Percentiles rank a stretch among this genome's conserved stretches.
Conservation (phyloP, 306 rosid genomes). For the Inga laurina region DNA sequence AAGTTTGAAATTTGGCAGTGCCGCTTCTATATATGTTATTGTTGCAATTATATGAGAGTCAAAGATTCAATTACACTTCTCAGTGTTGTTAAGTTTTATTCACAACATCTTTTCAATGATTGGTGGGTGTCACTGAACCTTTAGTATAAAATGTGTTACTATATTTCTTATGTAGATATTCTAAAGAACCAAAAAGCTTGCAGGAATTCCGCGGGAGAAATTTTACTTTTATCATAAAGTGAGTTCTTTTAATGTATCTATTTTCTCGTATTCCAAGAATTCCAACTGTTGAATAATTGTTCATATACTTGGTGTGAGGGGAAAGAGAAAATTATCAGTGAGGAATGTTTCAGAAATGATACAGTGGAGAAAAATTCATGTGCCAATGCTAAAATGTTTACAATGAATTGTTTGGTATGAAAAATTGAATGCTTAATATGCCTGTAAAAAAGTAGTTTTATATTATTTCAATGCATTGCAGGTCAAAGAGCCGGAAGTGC, state of each 20-base stretch:
- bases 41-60: not conserved
- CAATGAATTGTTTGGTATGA: not conserved
- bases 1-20: not conserved
- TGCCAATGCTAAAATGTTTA: constrained; percentile 1
- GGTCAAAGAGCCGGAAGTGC: too few relatives aligned
- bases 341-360: constrained; percentile 10
- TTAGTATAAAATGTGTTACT: not conserved
- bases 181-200: constrained; percentile 73
- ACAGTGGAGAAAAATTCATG: not conserved
- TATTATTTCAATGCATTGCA: too few relatives aligned
- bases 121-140: constrained; percentile 1
- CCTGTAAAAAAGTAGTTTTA: too few relatives aligned
- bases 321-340: not conserved
- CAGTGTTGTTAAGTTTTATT: not conserved
- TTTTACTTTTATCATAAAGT: constrained; percentile 81
- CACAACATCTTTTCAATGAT: not conserved
- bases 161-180: constrained; percentile 61
- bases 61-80: not conserved
- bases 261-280: not conserved
- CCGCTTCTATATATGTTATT: not conserved
- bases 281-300: not conserved
- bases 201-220: constrained; percentile 59
- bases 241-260: constrained; percentile 39
- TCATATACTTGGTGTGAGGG: not conserved
- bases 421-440: too few relatives aligned